A percentile compares a stretch with the other conserved stretches of the same genome.
Evolutionary conservation across 805 yeast genomes (phyloP).

Genomic region (Ogataea philodendri): DNA sequence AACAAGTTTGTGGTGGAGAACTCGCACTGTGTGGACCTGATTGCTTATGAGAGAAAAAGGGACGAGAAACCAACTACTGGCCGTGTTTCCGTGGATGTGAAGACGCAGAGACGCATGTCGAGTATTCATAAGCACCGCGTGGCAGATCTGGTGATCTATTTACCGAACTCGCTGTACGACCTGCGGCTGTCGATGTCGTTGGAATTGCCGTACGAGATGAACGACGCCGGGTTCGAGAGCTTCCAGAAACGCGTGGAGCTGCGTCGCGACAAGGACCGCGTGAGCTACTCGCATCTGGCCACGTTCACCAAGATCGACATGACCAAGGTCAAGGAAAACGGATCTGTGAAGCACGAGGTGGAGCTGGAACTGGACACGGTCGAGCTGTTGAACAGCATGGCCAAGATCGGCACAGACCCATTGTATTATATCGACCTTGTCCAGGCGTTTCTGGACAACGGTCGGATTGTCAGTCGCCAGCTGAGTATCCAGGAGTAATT

Average conservation of each 20-base stretch:
- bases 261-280: slow-evolving; percentile 69
- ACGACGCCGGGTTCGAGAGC: slow-evolving; percentile 50
- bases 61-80: slow-evolving; percentile 63
- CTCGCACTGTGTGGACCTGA: slow-evolving; percentile 60
- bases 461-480: slow-evolving; percentile 35
- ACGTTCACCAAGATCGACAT: slow-evolving; percentile 73
- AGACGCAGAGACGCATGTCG: slow-evolving; percentile 63
- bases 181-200: slow-evolving; percentile 70
- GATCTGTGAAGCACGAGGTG: slow-evolving; percentile 31
- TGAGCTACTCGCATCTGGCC: slow-evolving; percentile 68
- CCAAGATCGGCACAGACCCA: slow-evolving; percentile 35
- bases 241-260: slow-evolving; percentile 47
- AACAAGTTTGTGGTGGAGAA: slow-evolving; percentile 59
- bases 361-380: slow-evolving; percentile 36
- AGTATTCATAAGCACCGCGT: slow-evolving; percentile 72
- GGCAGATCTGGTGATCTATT: slow-evolving; percentile 66
- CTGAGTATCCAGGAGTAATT: slow-evolving; percentile 27
- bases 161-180: slow-evolving; percentile 78
- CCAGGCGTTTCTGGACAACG: slow-evolving; percentile 46
- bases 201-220: slow-evolving; percentile 69
- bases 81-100: slow-evolving; percentile 65
- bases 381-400: slow-evolving; percentile 33
- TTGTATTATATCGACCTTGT: slow-evolving; percentile 44
- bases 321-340: slow-evolving; percentile 51
- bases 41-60: slow-evolving; percentile 59